Conservation (phyloP, 2,329 filamentous ascomycete genomes). For the Aspergillus hortae region DNA sequence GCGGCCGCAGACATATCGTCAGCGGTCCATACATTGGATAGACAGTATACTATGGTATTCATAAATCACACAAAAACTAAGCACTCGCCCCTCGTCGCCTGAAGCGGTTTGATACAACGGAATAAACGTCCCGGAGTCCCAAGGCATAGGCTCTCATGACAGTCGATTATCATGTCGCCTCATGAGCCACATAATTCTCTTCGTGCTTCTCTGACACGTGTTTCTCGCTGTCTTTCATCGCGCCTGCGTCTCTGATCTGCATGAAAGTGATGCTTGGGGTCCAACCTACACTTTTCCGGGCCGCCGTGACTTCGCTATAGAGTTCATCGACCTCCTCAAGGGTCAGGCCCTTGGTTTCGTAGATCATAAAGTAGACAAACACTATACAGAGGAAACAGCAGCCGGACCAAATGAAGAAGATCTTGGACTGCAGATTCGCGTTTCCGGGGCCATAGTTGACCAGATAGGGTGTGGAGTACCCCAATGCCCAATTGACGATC, state of each 20-base stretch:
- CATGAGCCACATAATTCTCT: too few species aligned
- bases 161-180: too few species aligned
- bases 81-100: too few species aligned
- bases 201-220: too few species aligned
- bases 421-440: neutral
- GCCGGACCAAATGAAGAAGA: neutral
- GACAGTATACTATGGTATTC: too few species aligned
- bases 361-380: neutral
- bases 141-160: too few species aligned
- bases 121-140: too few species aligned
- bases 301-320: neutral
- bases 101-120: too few species aligned
- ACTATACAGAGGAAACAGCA: neutral
- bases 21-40: too few species aligned
- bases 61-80: too few species aligned
- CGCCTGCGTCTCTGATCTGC: neutral
- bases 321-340: neutral
- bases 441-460: neutral
- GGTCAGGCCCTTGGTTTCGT: neutral
- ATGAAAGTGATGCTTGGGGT: neutral
- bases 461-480: neutral
- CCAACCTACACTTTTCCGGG: neutral
- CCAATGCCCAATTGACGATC: neutral
- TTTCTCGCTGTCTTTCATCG: too few species aligned
- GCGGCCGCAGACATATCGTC: too few species aligned